Conservation (phyloP, 352 stramenopile genomes). For the Thalassiosira sp. region DNA sequence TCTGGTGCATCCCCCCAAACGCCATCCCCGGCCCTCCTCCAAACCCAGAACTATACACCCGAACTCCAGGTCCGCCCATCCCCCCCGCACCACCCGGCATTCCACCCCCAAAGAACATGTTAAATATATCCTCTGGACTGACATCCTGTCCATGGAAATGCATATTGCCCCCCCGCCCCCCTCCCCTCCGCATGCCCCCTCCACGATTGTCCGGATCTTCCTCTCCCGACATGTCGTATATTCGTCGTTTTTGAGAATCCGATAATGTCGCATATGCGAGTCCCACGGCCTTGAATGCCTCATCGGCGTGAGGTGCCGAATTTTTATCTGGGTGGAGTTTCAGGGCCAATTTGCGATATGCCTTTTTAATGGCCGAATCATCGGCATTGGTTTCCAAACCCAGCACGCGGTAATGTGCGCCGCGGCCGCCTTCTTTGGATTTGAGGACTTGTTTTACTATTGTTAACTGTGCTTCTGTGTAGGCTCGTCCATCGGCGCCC, state of each 20-base stretch:
- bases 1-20: slow-evolving; percentile 59
- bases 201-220: slow-evolving; percentile 82
- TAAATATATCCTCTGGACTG: slow-evolving; percentile 85
- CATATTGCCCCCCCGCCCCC: slow-evolving; percentile 26
- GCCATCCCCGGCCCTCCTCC: slow-evolving; percentile 48
- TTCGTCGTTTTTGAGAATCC: slow-evolving; percentile 75
- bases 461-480: slow-evolving; percentile 64
- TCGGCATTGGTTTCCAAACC: slow-evolving; percentile 70
- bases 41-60: slow-evolving; percentile 76
- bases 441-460: slow-evolving; percentile 74
- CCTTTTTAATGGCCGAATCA: slow-evolving; percentile 87
- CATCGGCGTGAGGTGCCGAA: slow-evolving; percentile 92
- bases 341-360: slow-evolving; percentile 87
- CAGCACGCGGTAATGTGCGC: slow-evolving; percentile 85
- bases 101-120: slow-evolving; percentile 84
- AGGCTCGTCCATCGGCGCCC: slow-evolving; percentile 56
- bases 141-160: slow-evolving; percentile 76
- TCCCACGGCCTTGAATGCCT: slow-evolving; percentile 95
- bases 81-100: slow-evolving; percentile 26
- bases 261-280: slow-evolving; percentile 90
- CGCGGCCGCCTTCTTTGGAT: slow-evolving; percentile 65
- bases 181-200: slow-evolving; percentile 38
- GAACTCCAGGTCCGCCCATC: slow-evolving; percentile 59
- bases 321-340: slow-evolving; percentile 94
- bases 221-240: slow-evolving; percentile 81